Evolutionary conservation across 169 alveolate genomes (phyloP).

Genomic region (Ichthyophthirius multifiliis): DNA sequence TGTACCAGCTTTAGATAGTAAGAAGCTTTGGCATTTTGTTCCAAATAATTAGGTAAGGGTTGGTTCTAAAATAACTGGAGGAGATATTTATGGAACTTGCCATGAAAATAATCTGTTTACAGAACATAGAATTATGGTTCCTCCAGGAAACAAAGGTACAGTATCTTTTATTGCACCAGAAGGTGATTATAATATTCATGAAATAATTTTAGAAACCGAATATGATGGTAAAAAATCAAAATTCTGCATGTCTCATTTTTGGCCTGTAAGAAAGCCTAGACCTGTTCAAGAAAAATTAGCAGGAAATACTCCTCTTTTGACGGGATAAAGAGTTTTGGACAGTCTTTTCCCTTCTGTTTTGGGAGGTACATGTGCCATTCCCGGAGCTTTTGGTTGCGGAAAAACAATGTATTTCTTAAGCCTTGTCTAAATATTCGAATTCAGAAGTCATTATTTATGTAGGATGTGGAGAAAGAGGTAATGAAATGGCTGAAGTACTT

Average conservation of each 20-base stretch:
- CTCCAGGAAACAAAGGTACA: conserved; percentile 96
- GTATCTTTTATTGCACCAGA: conserved; percentile 93
- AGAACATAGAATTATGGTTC: conserved; percentile 94
- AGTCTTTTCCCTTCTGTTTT: conserved; percentile 95
- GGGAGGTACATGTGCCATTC: conserved; percentile 99
- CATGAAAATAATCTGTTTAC: conserved; percentile 93
- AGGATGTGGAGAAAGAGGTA: conserved; percentile 99
- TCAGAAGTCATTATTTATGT: conserved; percentile 96
- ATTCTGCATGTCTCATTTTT: conserved; percentile 93
- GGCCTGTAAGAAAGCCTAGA: conserved; percentile 99
- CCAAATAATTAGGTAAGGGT: conserved; percentile 87
- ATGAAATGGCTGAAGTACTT: conserved; percentile 99
- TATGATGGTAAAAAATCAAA: conserved; percentile 89
- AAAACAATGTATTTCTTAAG: conserved; percentile 98
- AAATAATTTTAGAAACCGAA: conserved; percentile 86
- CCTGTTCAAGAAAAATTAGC: conserved; percentile 95
- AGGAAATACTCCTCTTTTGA: conserved; percentile 94
- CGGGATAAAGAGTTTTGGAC: conserved; percentile 99
- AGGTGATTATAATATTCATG: conserved; percentile 92
- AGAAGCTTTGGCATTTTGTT: conserved; percentile 91
- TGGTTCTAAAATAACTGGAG: conserved; percentile 96
- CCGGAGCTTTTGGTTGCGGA: conserved; percentile 99
- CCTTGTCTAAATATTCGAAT: conserved; percentile 96
- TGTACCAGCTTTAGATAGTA: conserved; percentile 91
- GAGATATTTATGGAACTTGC: conserved; percentile 97